Evolutionary conservation across 805 yeast genomes (phyloP).

Genomic region (Torulaspora quercuum): DNA sequence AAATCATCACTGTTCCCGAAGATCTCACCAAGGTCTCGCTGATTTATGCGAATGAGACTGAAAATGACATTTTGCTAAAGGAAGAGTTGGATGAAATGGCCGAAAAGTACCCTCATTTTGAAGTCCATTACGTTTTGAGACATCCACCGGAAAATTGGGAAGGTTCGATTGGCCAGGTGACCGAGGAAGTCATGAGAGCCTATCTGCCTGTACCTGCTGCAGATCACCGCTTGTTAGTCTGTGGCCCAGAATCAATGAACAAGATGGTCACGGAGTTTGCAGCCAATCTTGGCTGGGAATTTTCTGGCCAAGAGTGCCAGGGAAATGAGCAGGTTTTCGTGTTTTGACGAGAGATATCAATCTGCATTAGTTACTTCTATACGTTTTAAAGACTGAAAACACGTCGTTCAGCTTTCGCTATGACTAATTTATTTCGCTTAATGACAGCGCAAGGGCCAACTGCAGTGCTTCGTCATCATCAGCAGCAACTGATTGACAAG

Average conservation of each 20-base stretch:
- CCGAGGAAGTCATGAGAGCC: slow-evolving; percentile 52
- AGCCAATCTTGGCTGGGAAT: slow-evolving; percentile 56
- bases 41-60: slow-evolving; percentile 71
- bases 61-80: slow-evolving; percentile 68
- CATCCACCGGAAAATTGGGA: slow-evolving; percentile 51
- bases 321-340: slow-evolving; percentile 59
- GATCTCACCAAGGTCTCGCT: slow-evolving; percentile 60
- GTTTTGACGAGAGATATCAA: slow-evolving; percentile 35
- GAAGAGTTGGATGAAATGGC: slow-evolving; percentile 70
- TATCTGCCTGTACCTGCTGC: slow-evolving; percentile 49
- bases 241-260: slow-evolving; percentile 76
- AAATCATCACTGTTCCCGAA: slow-evolving; percentile 63
- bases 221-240: slow-evolving; percentile 58
- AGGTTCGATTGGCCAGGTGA: slow-evolving; percentile 58
- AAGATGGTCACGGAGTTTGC: slow-evolving; percentile 48
- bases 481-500: not conserved
- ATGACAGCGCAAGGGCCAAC: slow-evolving; percentile 35
- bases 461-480: slow-evolving; percentile 32
- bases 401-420: too few relatives aligned
- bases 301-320: slow-evolving; percentile 44
- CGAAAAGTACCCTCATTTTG: slow-evolving; percentile 57
- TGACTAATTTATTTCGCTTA: slow-evolving; percentile 29
- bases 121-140: slow-evolving; percentile 56
- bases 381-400: too few relatives aligned
- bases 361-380: slow-evolving; percentile 4